Conservation (phyloP, 2,329 filamentous ascomycete genomes). For the Verticillium isaacii region DNA sequence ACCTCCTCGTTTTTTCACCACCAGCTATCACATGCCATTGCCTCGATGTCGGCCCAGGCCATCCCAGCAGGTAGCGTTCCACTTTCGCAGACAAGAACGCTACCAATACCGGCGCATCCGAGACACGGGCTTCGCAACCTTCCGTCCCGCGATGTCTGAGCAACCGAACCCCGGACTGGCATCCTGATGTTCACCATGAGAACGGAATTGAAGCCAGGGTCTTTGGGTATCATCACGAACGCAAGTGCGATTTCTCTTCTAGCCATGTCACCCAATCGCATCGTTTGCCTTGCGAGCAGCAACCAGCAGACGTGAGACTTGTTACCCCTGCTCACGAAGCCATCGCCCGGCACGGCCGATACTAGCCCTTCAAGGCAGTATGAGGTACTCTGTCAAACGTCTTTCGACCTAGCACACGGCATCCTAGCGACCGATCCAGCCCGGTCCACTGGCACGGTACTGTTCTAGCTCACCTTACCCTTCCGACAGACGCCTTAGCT, state of each 20-base stretch:
- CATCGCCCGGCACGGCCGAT: too few species aligned
- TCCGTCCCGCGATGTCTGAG: background rate
- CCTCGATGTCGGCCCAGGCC: background rate
- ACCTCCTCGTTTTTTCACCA: background rate
- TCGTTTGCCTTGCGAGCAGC: background rate
- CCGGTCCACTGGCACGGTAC: background rate
- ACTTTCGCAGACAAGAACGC: background rate
- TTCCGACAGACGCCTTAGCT: background rate
- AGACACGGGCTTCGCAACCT: background rate
- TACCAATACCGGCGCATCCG: background rate
- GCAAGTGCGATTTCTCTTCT: background rate
- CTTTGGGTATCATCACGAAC: background rate
- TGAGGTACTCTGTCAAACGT: too few species aligned
- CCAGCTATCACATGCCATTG: background rate
- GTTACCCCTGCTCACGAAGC: too few species aligned
- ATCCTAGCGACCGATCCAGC: too few species aligned
- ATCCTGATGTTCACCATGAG: background rate
- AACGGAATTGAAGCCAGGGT: background rate
- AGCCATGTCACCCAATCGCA: too few species aligned
- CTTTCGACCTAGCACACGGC: too few species aligned
- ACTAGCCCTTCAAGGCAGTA: too few species aligned
- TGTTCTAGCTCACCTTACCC: background rate
- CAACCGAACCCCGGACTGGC: background rate
- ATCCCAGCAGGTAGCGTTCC: background rate
- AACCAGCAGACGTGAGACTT: too few species aligned